Conservation (phyloP, 2,329 filamentous ascomycete genomes). For the Aspergillus fischeri region DNA sequence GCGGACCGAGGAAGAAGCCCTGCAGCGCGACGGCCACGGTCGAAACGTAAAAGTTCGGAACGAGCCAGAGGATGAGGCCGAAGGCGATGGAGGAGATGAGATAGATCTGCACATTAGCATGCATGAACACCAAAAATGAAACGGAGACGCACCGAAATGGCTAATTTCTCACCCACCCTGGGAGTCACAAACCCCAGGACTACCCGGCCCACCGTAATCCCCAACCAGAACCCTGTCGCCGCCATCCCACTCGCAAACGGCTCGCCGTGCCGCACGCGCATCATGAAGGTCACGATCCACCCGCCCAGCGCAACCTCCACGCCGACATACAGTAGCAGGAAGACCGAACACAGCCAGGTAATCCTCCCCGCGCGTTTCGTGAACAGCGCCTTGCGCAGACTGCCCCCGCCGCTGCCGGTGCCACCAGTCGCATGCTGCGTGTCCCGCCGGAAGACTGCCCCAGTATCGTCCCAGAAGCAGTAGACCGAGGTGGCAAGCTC, state of each 20-base stretch:
- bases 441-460: neutral
- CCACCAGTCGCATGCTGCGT: neutral
- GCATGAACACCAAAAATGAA: too few species aligned
- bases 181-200: conserved; percentile 73
- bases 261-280: conserved; percentile 65
- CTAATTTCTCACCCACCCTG: conserved; percentile 61
- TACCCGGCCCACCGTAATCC: conserved; percentile 70
- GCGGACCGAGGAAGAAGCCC: conserved; percentile 74
- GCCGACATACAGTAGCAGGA: conserved; percentile 62
- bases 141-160: conserved; percentile 43
- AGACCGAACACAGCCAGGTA: neutral
- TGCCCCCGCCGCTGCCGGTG: neutral
- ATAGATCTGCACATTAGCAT: conserved; percentile 45
- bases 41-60: conserved; percentile 70
- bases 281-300: conserved; percentile 86
- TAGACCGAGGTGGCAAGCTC: neutral
- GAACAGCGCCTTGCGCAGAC: neutral
- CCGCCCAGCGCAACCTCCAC: conserved; percentile 67
- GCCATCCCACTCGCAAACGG: conserved; percentile 71
- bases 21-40: conserved; percentile 67
- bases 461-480: neutral
- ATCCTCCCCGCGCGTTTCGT: neutral
- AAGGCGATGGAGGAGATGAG: conserved; percentile 60
- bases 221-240: conserved; percentile 79
- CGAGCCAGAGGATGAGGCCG: conserved; percentile 74